Evolutionary conservation across 768 basidiomycete species (phyloP), one percentile per base, ranked within the genome.

Genomic region (Lactarius vividus): DNA sequence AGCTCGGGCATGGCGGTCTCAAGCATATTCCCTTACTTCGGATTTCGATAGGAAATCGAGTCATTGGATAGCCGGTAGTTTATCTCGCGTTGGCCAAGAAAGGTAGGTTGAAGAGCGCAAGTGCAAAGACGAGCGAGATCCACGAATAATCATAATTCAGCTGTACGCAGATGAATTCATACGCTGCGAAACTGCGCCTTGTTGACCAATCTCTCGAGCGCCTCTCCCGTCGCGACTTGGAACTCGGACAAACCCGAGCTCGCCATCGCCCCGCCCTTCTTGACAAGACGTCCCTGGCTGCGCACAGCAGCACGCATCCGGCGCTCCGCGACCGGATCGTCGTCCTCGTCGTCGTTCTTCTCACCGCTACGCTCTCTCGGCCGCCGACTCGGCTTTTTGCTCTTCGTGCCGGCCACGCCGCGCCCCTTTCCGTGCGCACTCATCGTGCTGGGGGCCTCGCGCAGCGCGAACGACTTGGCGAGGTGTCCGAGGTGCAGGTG

Each of bases 401-500:
- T 54, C 62, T 68, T 71, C 20, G 35, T 55, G 55, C 72, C 71
- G 44, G 66, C 62, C 23, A 65, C 64, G 31, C 58, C 58, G 40
- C 57, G 56, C 7, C 53, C 40, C 59, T 69, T 72, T 7, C 61
- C 57, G 44, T 71, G 64, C 1, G 67, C 69, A 33, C 71, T 72
- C n/a, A 83, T 72, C 2, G 72, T 72, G 29, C 73, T 79, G 0
- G 94, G 94, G 10, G 94, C 89, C 33, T 96, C 94, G 35, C 94
- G 89, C 69, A 96, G 80, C 1, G 91, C 92, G 72, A 96, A 96
- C 1, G 94, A 86, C 76, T 96, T 96, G 18, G 95, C 94, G 55
- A 94, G 77, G 79, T 99, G 97, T 1, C 97, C 97, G 53, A 97
- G 83, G 74, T 99, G 97, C 10, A 98, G 82, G 74, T 96, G 86